Conservation (phyloP, 768 basidiomycete species). For the Suillus lakei region DNA sequence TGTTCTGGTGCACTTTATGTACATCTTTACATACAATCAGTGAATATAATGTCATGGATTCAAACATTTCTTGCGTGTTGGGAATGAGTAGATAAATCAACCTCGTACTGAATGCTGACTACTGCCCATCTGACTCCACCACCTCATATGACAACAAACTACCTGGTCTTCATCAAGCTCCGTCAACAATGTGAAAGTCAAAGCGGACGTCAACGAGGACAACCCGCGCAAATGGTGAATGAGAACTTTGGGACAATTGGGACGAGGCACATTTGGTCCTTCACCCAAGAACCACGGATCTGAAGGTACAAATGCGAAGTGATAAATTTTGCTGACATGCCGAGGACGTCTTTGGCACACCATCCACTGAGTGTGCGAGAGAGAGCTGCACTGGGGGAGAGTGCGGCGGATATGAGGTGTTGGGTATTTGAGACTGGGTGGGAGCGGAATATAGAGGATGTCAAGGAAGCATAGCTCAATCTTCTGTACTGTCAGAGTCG, state of each 20-base stretch:
- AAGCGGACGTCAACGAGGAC: constrained; percentile 24
- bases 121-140: constrained; percentile 85
- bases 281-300: too few species aligned
- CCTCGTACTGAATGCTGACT: too few species aligned
- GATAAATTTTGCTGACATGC: constrained; percentile 44
- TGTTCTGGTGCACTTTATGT: too few species aligned
- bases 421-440: constrained; percentile 22
- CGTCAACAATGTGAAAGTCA: constrained; percentile 20
- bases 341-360: constrained; percentile 15
- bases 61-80: too few species aligned
- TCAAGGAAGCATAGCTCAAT: constrained; percentile 16
- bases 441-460: constrained; percentile 22
- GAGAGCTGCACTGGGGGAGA: constrained; percentile 1
- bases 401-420: constrained; percentile 18
- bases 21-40: too few species aligned
- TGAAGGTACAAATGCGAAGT: constrained; percentile 47
- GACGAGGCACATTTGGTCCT: constrained; percentile 44
- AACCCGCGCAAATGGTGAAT: constrained; percentile 35
- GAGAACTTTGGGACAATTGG: constrained; percentile 36
- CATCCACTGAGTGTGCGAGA: constrained; percentile 21
- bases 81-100: too few species aligned
- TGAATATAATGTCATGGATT: too few species aligned
- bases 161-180: constrained; percentile 74
- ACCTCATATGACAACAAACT: constrained; percentile 72
- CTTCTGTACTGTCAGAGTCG: neutral